Evolutionary conservation across 2,329 filamentous ascomycete genomes (phyloP).

Genomic region (Zalaria sp.): DNA sequence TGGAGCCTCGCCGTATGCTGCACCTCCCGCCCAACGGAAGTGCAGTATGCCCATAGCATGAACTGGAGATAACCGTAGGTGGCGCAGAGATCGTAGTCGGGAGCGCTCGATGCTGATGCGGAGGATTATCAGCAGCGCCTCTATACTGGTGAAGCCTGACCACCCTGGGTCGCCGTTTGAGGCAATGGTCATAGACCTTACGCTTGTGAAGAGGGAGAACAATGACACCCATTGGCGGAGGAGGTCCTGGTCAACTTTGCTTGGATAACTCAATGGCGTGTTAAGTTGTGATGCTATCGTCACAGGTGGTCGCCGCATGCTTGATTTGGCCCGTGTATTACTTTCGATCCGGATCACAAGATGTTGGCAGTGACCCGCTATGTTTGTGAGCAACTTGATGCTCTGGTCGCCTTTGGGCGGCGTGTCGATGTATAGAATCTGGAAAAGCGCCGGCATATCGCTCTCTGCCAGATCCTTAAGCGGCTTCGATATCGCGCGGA

Average conservation of each 20-base stretch:
- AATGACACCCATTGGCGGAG: conserved; percentile 9
- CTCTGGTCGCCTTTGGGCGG: not conserved
- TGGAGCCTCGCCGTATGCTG: conserved; percentile 9
- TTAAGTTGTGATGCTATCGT: not conserved
- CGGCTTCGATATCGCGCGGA: not conserved
- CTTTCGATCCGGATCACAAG: not conserved
- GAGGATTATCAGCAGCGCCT: conserved; percentile 12
- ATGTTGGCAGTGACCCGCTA: not conserved
- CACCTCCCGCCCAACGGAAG: conserved; percentile 16
- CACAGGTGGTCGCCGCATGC: too few relatives aligned
- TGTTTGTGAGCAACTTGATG: not conserved
- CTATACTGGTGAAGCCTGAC: conserved; percentile 13
- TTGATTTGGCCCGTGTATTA: too few relatives aligned
- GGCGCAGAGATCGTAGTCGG: conserved; percentile 8
- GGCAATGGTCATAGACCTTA: conserved; percentile 10
- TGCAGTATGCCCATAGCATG: conserved; percentile 18
- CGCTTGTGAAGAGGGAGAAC: conserved; percentile 9
- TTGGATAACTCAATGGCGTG: not conserved
- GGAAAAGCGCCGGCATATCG: not conserved
- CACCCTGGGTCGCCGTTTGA: conserved; percentile 14
- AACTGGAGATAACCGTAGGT: conserved; percentile 12
- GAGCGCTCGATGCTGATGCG: conserved; percentile 14
- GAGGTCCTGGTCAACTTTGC: not conserved
- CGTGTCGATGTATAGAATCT: not conserved
- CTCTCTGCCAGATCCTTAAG: not conserved